Base-by-base conservation (phyloP, 2,329 filamentous ascomycete species). In the Cryphonectria parasitica region DNA sequence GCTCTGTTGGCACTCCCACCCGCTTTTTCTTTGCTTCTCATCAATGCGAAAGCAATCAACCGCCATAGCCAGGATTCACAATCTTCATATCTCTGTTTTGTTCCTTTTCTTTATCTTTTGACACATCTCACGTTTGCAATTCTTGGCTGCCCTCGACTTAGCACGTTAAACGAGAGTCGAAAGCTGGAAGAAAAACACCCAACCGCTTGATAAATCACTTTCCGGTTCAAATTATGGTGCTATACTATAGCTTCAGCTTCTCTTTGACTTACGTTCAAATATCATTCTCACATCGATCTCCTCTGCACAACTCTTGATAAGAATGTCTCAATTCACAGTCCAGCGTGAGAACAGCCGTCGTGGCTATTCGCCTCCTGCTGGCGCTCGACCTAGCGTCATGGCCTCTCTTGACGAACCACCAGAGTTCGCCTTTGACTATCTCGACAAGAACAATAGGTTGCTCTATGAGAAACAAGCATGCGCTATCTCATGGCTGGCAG, bases 251-350 rank as follows among this genome's bases (percentile, higher is more conserved):
- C 66, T 65, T 45, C 66, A 31, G 54, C 67, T 58, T 88, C 22
- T 22, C 5, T 7, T 86, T 8, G 88, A 86, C 41, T 86, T 86
- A 69, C 86, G 85, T 67, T 86, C 88, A 78, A 86, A 86, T 77
- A 87, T 86, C 72, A 82, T 88, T 73, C 87, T 85, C 76, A 83
- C 58, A 39, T 61, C 17, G 19, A 3, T n/a, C 31, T n/a, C 11
- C 54, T 15, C 25, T 56, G 5, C 5, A 19, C 28, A 5, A 19
- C 5, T 3, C 19, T 2, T 11, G 4, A 2, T 11, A 17, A 61
- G 10, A 61, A 61, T 61, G 58, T 22, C 34, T 39, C 34, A 5
- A 22, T 25, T 34, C 1, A 25, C 58, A 3, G 4, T 15, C 15
- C 8, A 36, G 8, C 19, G 58, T 2, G 34, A 39, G 7, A 39